Evolutionary conservation across 495 filamentous ascomycete genomes (phyloP), one percentile per base, ranked within the genome.

Genomic region (Penicillium pancosmium): DNA sequence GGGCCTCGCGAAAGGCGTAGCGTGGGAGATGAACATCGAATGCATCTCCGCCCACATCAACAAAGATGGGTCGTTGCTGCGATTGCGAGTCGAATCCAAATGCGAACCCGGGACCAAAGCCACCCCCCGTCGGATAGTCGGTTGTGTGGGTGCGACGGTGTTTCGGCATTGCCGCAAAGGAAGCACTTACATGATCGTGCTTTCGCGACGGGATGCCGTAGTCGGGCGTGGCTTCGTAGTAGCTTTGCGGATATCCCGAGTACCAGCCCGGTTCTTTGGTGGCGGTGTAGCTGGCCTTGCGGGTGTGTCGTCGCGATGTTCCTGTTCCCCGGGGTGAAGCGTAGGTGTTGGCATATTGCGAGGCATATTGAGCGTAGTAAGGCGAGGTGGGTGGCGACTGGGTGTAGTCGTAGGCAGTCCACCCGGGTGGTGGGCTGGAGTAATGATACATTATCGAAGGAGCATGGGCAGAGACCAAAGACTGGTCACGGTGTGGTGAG

Each of bases 181-280:
- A 74, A 76, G 78, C 79, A 84, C 81, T 84, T 82, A 84, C 81
- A 83, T 77, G 72, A 68, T 82, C 79, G 79, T 82, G 76, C 77
- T 82, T 77, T 70, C 73, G 74, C 67, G 76, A 72, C 61, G 80
- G 76, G 57, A 76, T 72, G 67, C 70, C 69, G 71, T 79, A 78
- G 55, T 82, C 76, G 57, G 79, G 80, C 63, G 72, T 70, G 40
- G 76, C 59, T 44, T 78, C 74, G 65, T 82, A 80, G 68, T 73
- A 76, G 35, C 62, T 52, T 23, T 66, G 65, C 44, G 69, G 59
- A 57, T 78, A 78, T 34, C 61, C 68, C 49, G 78, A 66, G 57
- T 78, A 70, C 70, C 73, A 81, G 56, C 68, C 71, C 50, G 71
- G 71, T 35, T 74, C 72, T 55, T 71, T 74, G 61, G 77, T 71